Conservation (phyloP, 2,329 filamentous ascomycete species). For the Zasmidium citrigriseum region DNA sequence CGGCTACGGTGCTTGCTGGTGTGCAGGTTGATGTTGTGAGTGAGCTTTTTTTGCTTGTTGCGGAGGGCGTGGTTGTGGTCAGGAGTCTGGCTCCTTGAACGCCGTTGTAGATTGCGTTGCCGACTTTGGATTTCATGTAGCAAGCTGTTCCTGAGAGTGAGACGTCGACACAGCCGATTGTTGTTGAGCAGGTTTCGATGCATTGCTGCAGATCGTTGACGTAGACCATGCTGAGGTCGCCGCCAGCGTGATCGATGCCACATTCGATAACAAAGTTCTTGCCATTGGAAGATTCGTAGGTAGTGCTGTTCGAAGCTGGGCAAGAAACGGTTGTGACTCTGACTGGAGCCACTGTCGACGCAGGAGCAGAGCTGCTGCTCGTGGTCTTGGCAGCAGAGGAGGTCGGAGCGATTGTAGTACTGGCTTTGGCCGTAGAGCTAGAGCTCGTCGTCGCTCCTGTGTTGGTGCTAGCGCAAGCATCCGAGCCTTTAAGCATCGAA, state of each 20-base stretch:
- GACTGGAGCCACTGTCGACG: slow-evolving; percentile 9
- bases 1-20: slow-evolving; percentile 47
- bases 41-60: slow-evolving; percentile 32
- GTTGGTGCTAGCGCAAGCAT: slow-evolving; percentile 34
- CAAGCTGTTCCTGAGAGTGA: slow-evolving; percentile 29
- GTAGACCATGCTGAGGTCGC: slow-evolving; percentile 27
- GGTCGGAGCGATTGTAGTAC: background rate
- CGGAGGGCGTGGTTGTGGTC: slow-evolving; percentile 33
- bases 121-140: slow-evolving; percentile 31
- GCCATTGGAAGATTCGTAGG: slow-evolving; percentile 18
- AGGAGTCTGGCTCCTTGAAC: background rate
- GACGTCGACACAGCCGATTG: slow-evolving; percentile 25
- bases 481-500: slow-evolving; percentile 37
- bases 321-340: slow-evolving; percentile 22
- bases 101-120: slow-evolving; percentile 14
- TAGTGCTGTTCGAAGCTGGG: slow-evolving; percentile 23
- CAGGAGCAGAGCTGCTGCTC: background rate
- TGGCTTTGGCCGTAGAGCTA: background rate
- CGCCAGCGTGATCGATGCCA: slow-evolving; percentile 31
- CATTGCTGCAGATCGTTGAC: slow-evolving; percentile 25
- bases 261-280: slow-evolving; percentile 16
- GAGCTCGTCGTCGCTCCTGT: background rate
- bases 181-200: slow-evolving; percentile 26
- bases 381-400: slow-evolving; percentile 14
- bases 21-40: slow-evolving; percentile 12